Evolutionary conservation across 441 rosid species (phyloP), one percentile per base, ranked within the genome.

Genomic region (Flueggea neowawraea): DNA sequence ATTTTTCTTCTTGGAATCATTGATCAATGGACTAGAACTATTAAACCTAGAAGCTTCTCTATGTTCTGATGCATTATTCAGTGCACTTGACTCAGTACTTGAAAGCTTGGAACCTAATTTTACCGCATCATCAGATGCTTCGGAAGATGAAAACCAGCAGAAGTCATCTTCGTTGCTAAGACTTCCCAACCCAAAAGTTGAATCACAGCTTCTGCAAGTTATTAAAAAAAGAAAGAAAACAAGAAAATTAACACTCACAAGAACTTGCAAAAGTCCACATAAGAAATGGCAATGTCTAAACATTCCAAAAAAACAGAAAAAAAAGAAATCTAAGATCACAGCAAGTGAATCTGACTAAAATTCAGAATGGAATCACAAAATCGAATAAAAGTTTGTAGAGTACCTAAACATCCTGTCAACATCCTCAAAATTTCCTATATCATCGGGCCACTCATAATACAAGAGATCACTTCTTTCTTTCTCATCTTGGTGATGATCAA

Each of bases 381-480:
- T 13, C 15, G 10, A 16, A 60, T 50, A 31, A 31, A 32, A 55
- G 32, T 22, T 57, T 22, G 51, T 61, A 14, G 2, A 65, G 68
- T 74, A 92, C 98, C 98, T 84, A 65, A 92, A 87, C 90, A 92
- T 87, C 71, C 81, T 77, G 79, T 92, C 91, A 68, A 92, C 89
- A 72, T 92, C 96, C 78, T 89, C 98, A 75, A 92, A 89, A 73
- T 86, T 87, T 49, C 82, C 96, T 28, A 92, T 82, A 58, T 92
- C 96, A 69, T 67, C 69, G 17, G 84, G 84, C 98, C 96, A 92
- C 41, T 79, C 90, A 72, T 86, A 92, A 64, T 78, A 71, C 48
- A 84, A 77, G 28, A 87, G 87, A 67, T 84, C 95, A 55, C 64
- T 66, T 65, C 69, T 76, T 78, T 74, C 95, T 78, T 76, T 84